A percentile compares a stretch with the other conserved stretches of the same genome.
Evolutionary conservation across 2,329 filamentous ascomycete genomes (phyloP).

Genomic region (Pochonia chlamydosporia): DNA sequence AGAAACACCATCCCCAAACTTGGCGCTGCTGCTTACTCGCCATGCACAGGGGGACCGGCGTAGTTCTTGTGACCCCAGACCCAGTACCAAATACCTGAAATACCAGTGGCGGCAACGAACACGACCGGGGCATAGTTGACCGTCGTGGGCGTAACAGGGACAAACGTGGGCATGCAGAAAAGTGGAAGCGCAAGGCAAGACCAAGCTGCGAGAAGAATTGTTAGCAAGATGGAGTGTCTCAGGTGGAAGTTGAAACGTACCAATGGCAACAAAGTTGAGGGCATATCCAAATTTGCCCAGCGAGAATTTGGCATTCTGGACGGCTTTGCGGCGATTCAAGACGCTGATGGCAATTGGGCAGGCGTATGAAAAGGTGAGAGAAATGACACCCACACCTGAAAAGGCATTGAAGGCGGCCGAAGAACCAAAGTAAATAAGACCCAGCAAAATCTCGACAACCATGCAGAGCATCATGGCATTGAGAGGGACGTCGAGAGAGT

Average conservation of each 20-base stretch:
- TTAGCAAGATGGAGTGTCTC: constrained; percentile 9
- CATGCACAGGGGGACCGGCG: constrained; percentile 50
- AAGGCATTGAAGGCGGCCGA: constrained; percentile 67
- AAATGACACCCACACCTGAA: constrained; percentile 65
- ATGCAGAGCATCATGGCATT: constrained; percentile 70
- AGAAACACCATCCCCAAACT: not conserved
- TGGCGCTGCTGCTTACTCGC: constrained; percentile 14
- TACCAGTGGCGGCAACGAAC: constrained; percentile 58
- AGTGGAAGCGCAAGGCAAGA: constrained; percentile 63
- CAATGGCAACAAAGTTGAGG: constrained; percentile 58
- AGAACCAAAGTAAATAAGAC: constrained; percentile 64
- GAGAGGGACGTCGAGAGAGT: constrained; percentile 56
- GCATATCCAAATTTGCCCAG: constrained; percentile 56
- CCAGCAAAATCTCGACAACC: constrained; percentile 57
- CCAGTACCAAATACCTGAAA: constrained; percentile 62
- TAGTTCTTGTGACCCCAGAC: constrained; percentile 67
- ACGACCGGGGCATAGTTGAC: constrained; percentile 75
- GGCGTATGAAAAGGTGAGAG: constrained; percentile 62
- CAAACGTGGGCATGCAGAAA: constrained; percentile 64
- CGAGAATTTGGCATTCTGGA: constrained; percentile 52
- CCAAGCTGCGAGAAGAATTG: constrained; percentile 43
- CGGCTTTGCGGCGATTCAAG: constrained; percentile 51
- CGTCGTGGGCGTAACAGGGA: constrained; percentile 50
- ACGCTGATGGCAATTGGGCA: constrained; percentile 61
- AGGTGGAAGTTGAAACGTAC: constrained; percentile 39